Base-by-base conservation (phyloP, 192 early-diverging fungal species). In the Pilobolus umbonatus region DNA sequence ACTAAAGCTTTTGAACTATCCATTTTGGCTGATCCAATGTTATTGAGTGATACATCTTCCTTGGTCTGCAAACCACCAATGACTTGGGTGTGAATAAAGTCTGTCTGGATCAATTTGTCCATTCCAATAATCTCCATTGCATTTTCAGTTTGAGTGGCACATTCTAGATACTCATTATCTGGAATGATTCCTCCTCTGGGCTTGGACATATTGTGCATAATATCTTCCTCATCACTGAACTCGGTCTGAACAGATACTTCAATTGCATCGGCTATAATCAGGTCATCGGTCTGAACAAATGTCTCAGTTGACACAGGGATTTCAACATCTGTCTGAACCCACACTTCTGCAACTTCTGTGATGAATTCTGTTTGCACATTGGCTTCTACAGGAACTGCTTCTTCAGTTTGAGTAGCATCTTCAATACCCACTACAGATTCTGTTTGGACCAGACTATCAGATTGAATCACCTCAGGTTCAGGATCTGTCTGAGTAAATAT, bases 331-430 rank as follows among this genome's bases (percentile, higher is more conserved):
- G 57, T 31, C 40, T 55, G 19, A 49, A n/a, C 55, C 28, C 24
- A 53, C 42, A 60, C 73, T 43, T 39, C 63, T 7, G 50, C 46
- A 35, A 51, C 61, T n/a, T n/a, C n/a, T n/a, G n/a, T n/a, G n/a
- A n/a, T n/a, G n/a, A n/a, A n/a, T n/a, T n/a, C n/a, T n/a, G n/a
- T n/a, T n/a, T n/a, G n/a, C n/a, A n/a, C n/a, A n/a, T n/a, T n/a
- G n/a, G n/a, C n/a, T n/a, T n/a, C n/a, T n/a, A 22, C 1, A 6
- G 52, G 19, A 38, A 22, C 28, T 4, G 17, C 39, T 4, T 28
- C 26, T 17, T 59, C 63, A 49, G 42, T 53, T 54, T 31, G 56
- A 28, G 34, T 59, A 49, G 48, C 25, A 7, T 31, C 43, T 28
- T 19, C 59, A 25, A 61, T 54, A 39, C n/a, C 19, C 25, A 22